Evolutionary conservation across 805 yeast species (phyloP).

Genomic region (Lipomyces orientalis): DNA sequence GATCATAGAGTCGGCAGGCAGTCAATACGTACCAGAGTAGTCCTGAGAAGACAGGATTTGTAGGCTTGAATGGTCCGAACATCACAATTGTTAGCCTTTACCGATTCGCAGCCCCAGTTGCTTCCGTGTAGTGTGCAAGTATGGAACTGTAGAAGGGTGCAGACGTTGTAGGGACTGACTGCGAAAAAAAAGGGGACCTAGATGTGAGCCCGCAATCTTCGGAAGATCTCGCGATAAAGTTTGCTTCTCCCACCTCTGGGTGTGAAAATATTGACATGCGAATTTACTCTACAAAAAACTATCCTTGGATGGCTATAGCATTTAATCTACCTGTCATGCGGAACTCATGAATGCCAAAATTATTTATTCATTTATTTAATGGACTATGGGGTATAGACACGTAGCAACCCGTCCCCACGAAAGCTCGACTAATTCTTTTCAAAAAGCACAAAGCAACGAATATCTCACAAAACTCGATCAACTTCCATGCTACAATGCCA

Average conservation of each 20-base stretch:
- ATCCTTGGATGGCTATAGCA: neutral
- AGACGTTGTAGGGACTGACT: neutral
- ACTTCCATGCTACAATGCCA: neutral
- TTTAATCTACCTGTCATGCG: neutral
- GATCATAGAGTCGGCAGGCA: neutral
- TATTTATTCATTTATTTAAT: neutral
- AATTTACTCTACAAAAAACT: neutral
- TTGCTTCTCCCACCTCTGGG: neutral
- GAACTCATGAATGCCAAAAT: neutral
- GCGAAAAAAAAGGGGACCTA: neutral
- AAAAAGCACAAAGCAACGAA: neutral
- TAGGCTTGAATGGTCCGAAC: constrained; percentile 76
- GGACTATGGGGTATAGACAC: neutral
- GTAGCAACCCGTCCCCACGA: neutral
- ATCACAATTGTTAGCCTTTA: constrained; percentile 42
- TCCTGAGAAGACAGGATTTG: constrained; percentile 68
- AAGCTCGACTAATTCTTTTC: neutral
- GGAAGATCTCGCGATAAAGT: no score
- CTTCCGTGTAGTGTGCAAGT: neutral
- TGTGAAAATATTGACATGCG: neutral
- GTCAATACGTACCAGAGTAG: constrained; percentile 62
- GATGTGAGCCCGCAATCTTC: neutral
- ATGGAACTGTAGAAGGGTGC: neutral
- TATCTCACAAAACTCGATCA: neutral
- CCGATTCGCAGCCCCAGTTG: neutral